Base-by-base conservation (phyloP, 2,329 filamentous ascomycete genomes). In the Curvularia eragrostidis region DNA sequence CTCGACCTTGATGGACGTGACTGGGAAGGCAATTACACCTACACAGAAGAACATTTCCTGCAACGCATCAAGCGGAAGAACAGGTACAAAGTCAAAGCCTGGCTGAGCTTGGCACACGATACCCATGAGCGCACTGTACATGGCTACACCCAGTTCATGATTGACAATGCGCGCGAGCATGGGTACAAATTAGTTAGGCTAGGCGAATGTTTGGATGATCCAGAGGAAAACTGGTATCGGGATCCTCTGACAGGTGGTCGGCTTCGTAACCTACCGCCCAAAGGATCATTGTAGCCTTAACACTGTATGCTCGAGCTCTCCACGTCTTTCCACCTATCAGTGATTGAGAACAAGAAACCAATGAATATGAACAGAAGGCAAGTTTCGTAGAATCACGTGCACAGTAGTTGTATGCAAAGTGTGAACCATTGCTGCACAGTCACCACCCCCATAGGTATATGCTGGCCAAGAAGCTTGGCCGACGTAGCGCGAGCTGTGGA, bases 151-250 rank as follows among this genome's bases (percentile, higher is more conserved):
- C 54, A 47, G 18, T 56, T 56, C 21, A 56, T 53, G 54, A 53
- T 53, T 9, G 34, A 48, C 18, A 26, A 48, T 18, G 54, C 54
- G 6, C 24, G 49, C 23, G 43, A 42, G 12, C 28, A 47, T 23
- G 54, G 49, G 9, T 53, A 36, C n/a, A 36, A 43, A 36, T 80
- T 81, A 42, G 83, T 84, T 26, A 84, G 84, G 1, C 81, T 87
- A 4, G 85, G 84, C 0, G 82, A 86, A 58, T 88, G 85, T 56
- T 76, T 87, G 15, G 81, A 80, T 0, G 84, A 87, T 55, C 72
- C 83, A 7, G 58, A 58, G n/a, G 75, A 71, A 15, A 79, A 81
- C 61, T 87, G 84, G 85, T 87, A 87, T 65, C 73, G 76, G 21
- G 52, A 56, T 24, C 44, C 65, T 23, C 21, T 47, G 21, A 59